phyloP scores from a whole-genome alignment of 257 asterid species.

The Craterostigma plantagineum region DNA sequence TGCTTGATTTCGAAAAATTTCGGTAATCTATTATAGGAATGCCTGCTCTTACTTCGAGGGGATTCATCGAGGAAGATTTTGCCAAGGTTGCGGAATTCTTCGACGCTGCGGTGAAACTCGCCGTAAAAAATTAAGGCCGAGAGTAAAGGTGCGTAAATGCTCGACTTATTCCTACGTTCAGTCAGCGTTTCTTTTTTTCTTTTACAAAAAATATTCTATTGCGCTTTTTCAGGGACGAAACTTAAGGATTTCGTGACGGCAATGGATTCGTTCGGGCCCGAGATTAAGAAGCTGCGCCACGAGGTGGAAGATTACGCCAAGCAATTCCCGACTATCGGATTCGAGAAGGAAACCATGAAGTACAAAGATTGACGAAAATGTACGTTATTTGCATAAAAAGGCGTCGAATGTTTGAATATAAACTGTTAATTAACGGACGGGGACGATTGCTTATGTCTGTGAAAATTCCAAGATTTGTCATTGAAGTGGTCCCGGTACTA shows the following conservation, averaged over 20 bases:
- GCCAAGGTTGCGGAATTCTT: slow-evolving; percentile 17
- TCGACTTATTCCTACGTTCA: background rate
- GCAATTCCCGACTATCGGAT: slow-evolving; percentile 78
- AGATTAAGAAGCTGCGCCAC: slow-evolving; percentile 39
- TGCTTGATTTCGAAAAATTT: too few species aligned
- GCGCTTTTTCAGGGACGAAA: slow-evolving; percentile 43
- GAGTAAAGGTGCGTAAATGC: slow-evolving; percentile 21
- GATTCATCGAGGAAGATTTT: slow-evolving; percentile 46
- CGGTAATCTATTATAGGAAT: too few species aligned
- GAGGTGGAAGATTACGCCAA: slow-evolving; percentile 64
- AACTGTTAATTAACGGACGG: too few species aligned
- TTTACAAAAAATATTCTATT: too few species aligned
- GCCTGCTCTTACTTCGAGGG: slow-evolving; percentile 88
- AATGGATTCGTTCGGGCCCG: slow-evolving; percentile 36
- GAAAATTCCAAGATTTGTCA: too few species aligned
- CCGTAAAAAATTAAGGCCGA: slow-evolving; percentile 37
- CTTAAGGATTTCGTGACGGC: slow-evolving; percentile 67
- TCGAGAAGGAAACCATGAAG: slow-evolving; percentile 81
- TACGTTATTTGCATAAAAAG: too few species aligned
- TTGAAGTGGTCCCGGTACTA: too few species aligned
- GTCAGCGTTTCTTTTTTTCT: too few species aligned
- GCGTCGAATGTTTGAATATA: too few species aligned
- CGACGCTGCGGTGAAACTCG: slow-evolving; percentile 48
- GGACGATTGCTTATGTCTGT: too few species aligned
- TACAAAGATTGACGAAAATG: slow-evolving; percentile 31